Evolutionary conservation across 306 rosid genomes (phyloP).

Genomic region (Cucumis melo): DNA sequence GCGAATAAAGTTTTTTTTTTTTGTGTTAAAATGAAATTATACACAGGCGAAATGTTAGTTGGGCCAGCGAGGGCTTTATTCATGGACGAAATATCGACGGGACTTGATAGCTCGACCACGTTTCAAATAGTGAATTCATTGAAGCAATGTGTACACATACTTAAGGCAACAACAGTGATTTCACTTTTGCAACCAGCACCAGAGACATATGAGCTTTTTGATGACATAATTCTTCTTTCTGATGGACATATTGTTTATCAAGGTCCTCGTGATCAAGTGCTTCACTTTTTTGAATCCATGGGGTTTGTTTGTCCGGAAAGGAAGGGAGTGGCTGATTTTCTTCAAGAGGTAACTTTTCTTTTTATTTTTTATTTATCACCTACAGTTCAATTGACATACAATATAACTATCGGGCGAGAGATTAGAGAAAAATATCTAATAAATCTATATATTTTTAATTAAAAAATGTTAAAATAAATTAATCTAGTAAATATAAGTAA

Average conservation of each 20-base stretch:
- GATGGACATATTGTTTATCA: slow-evolving; percentile 5
- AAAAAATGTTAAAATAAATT: no score
- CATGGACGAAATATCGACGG: slow-evolving; percentile 11
- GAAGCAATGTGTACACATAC: slow-evolving; percentile 7
- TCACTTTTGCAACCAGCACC: slow-evolving; percentile 15
- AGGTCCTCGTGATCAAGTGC: slow-evolving; percentile 9
- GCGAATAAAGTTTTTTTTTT: no score
- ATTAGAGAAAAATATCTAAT: no score
- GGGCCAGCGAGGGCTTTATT: slow-evolving; percentile 8
- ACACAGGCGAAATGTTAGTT: slow-evolving; percentile 8
- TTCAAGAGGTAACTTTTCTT: slow-evolving; percentile 10
- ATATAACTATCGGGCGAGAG: no score
- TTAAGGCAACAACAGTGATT: slow-evolving; percentile 5
- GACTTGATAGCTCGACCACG: slow-evolving; percentile 10
- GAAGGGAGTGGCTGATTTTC: slow-evolving; percentile 12
- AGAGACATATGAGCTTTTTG: slow-evolving; percentile 12
- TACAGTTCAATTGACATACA: no score
- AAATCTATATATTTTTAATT: no score
- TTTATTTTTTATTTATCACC: no score
- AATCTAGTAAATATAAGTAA: no score
- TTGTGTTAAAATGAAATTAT: neutral
- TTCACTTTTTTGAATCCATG: slow-evolving; percentile 9
- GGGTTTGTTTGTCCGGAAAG: slow-evolving; percentile 8
- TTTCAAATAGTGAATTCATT: slow-evolving; percentile 11
- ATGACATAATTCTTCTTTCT: slow-evolving; percentile 7